A percentile compares a stretch with the other conserved stretches of the same genome.
phyloP scores from a whole-genome alignment of 495 filamentous ascomycete genomes.

The Jackrogersella minutella region DNA sequence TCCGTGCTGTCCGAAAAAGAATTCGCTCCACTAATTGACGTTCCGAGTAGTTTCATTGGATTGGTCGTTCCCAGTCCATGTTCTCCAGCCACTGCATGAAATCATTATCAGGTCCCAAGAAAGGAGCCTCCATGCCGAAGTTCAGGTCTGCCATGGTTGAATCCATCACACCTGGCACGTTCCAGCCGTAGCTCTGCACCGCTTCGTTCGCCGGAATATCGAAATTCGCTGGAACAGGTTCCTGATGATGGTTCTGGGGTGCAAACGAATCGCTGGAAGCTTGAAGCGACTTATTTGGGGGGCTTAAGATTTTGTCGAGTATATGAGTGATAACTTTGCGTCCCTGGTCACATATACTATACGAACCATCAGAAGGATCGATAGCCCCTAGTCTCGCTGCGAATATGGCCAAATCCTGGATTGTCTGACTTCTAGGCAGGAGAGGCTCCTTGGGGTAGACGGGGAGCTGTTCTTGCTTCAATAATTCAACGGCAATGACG shows the following conservation, averaged over 20 bases:
- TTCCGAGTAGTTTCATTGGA: constrained; percentile 4
- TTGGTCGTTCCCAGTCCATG: constrained; percentile 44
- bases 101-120: constrained; percentile 44
- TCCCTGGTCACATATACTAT: constrained; percentile 43
- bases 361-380: constrained; percentile 42
- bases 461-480: constrained; percentile 53
- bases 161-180: constrained; percentile 29
- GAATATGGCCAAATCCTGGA: constrained; percentile 46
- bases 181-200: constrained; percentile 12
- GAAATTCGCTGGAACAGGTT: constrained; percentile 1
- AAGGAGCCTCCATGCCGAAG: constrained; percentile 39
- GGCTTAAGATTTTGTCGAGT: constrained; percentile 47
- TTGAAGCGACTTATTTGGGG: constrained; percentile 24
- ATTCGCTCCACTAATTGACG: background rate
- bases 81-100: constrained; percentile 49
- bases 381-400: constrained; percentile 42
- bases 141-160: constrained; percentile 36
- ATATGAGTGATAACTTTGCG: constrained; percentile 46
- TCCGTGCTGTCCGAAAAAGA: background rate
- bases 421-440: constrained; percentile 45
- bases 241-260: constrained; percentile 14
- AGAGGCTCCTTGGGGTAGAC: constrained; percentile 52
- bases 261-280: constrained; percentile 6
- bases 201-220: constrained; percentile 19
- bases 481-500: constrained; percentile 52